These are phyloP conservation scores for Trypanosoma lewisi DNA, from an alignment of 208 protist species.

Conservation along the genomic window DNA sequence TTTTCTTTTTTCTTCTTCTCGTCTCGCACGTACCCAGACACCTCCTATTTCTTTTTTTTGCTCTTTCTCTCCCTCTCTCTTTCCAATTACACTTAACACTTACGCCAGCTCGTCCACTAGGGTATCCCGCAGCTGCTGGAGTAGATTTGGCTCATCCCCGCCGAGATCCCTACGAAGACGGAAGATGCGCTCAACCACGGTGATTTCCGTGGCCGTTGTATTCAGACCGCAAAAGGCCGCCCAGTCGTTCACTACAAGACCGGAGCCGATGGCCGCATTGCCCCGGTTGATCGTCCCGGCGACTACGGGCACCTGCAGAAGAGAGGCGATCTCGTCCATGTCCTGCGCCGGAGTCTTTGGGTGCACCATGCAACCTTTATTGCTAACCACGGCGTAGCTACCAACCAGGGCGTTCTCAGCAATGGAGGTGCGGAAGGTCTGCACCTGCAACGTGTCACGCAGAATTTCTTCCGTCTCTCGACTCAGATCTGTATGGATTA, in stretches of 20 bases:
- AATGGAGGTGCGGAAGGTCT: slow-evolving; percentile 99
- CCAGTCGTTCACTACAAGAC: slow-evolving; percentile 99
- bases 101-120: slow-evolving; percentile 90
- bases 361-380: slow-evolving; percentile 98
- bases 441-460: slow-evolving; percentile 97
- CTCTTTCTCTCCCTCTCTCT: slow-evolving; percentile 2
- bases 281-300: slow-evolving; percentile 99
- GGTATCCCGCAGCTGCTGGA: slow-evolving; percentile 83
- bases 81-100: too few species aligned
- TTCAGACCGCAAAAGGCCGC: slow-evolving; percentile 98
- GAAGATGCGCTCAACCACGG: slow-evolving; percentile 99
- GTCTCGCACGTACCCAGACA: too few species aligned
- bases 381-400: slow-evolving; percentile 97
- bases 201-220: slow-evolving; percentile 99
- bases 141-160: slow-evolving; percentile 66
- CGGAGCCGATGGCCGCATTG: slow-evolving; percentile 90
- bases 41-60: not conserved
- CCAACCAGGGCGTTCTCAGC: slow-evolving; percentile 98
- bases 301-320: slow-evolving; percentile 98
- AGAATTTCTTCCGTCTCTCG: slow-evolving; percentile 99
- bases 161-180: slow-evolving; percentile 89
- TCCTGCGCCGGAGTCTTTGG: slow-evolving; percentile 96
- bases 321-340: slow-evolving; percentile 98
- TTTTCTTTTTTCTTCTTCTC: slow-evolving; percentile 3
- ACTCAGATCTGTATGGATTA: slow-evolving; percentile 99